Evolutionary conservation across 768 basidiomycete species (phyloP).

Genomic region (Tricholoma matsutake): DNA sequence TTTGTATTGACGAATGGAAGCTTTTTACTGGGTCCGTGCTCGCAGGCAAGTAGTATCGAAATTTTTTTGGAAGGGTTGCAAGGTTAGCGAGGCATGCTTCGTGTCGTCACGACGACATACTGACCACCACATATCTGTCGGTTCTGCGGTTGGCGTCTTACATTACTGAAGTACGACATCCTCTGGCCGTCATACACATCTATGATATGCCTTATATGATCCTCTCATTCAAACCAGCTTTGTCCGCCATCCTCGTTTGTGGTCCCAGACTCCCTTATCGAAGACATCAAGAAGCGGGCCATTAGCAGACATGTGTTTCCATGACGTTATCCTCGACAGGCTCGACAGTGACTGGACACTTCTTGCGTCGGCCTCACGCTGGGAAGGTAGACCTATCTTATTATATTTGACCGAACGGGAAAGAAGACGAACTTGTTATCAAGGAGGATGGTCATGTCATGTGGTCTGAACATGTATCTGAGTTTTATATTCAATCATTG

Average conservation of each 20-base stretch:
- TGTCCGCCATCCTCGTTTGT: neutral
- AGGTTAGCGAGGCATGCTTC: neutral
- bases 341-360: neutral
- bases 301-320: neutral
- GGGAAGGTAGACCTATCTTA: neutral
- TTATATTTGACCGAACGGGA: neutral
- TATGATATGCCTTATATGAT: neutral
- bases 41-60: neutral
- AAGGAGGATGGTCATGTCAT: neutral
- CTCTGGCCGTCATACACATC: neutral
- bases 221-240: neutral
- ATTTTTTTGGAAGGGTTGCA: neutral
- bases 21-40: neutral
- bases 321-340: neutral
- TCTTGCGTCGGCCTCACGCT: neutral
- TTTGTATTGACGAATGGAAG: constrained; percentile 34
- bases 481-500: neutral
- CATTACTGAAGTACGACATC: neutral
- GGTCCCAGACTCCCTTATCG: neutral
- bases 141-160: neutral
- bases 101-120: neutral
- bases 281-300: neutral
- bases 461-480: neutral
- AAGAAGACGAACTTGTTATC: neutral
- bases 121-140: neutral